Evolutionary conservation across 164 flowering plant species (phyloP).

Genomic region (Vitis rotundifolia): DNA sequence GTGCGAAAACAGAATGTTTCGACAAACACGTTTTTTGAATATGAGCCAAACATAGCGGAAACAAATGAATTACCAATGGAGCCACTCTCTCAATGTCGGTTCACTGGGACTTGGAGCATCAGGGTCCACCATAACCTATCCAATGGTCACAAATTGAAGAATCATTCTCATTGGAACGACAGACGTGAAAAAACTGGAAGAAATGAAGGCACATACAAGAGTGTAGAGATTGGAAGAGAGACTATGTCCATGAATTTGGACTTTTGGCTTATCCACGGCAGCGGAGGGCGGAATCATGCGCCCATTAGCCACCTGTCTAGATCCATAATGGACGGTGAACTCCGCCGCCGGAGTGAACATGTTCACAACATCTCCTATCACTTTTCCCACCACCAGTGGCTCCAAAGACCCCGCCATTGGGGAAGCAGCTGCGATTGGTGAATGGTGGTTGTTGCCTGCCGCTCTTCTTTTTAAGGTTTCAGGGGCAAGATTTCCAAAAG

Average conservation of each 20-base stretch:
- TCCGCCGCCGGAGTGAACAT: constrained; percentile 4
- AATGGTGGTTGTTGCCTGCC: too few species aligned
- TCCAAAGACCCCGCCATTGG: constrained; percentile 16
- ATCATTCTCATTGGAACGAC: too few species aligned
- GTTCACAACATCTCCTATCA: constrained; percentile 25
- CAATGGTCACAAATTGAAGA: background rate
- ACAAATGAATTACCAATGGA: constrained; percentile 14
- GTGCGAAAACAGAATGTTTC: too few species aligned
- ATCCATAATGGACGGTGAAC: constrained; percentile 5
- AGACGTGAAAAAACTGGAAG: too few species aligned
- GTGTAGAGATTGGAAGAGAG: constrained; percentile 12
- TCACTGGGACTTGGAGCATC: constrained; percentile 52
- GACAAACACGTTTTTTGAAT: too few species aligned
- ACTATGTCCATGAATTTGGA: constrained; percentile 1
- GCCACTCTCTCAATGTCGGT: constrained; percentile 17
- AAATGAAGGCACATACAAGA: constrained; percentile 1
- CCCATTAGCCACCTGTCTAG: constrained; percentile 18
- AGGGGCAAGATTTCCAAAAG: too few species aligned
- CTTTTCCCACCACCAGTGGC: constrained; percentile 23
- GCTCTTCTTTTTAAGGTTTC: too few species aligned
- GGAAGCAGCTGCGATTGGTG: background rate
- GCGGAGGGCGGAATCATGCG: constrained; percentile 19
- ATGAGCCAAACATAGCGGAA: too few species aligned
- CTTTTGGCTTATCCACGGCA: constrained; percentile 10
- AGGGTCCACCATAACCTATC: constrained; percentile 46